Base-by-base conservation (phyloP, 768 basidiomycete genomes). In the Phlebiopsis flavidoalba region DNA sequence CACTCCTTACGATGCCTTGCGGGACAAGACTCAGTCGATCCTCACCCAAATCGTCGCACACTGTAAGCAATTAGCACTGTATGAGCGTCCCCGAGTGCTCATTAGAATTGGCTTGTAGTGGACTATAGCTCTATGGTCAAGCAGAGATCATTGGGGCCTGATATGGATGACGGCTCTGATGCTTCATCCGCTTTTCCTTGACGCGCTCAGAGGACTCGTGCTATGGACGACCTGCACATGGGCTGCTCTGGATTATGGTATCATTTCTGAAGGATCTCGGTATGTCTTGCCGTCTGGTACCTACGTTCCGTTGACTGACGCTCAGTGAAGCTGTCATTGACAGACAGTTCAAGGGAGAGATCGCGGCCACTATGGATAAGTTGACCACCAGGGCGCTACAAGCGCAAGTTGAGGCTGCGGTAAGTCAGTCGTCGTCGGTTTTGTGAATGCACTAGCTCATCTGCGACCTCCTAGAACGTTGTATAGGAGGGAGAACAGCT, bases 271-370 rank as follows among this genome's bases (percentile, higher is more conserved):
- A 91, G 72, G 91, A 93, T 63, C 83, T 93, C 40, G 87, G 85
- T 85, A 65, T 5, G 79, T 68, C 17, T 15, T 37, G 24, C 15
- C 11, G 11, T n/a, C 36, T 31, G 31, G 55, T 22, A 5, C 1
- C 35, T 22, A 40, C 12, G 3, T 21, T n/a, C 8, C 31, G n/a
- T 17, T 60, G 17, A 57, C 40, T 19, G 5, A 45, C 3, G 10
- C n/a, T 35, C 19, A 10, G 10, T 19, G 59, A 59, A 86, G 91
- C 91, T 58, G 91, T 93, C 58, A 93, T 93, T 60, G 90, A 93
- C 69, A 78, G 91, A 33, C 88, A 92, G 66, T 93, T 93, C 78
- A 93, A 93, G 77, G 91, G 90, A 60, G 91, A 93, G 68, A 91
- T 92, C 64, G 91, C 89, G 0, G 75, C 81, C 26, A 90, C 89